Evolutionary conservation across 2,329 filamentous ascomycete species (phyloP).

Genomic region (Clonostachys sp.): DNA sequence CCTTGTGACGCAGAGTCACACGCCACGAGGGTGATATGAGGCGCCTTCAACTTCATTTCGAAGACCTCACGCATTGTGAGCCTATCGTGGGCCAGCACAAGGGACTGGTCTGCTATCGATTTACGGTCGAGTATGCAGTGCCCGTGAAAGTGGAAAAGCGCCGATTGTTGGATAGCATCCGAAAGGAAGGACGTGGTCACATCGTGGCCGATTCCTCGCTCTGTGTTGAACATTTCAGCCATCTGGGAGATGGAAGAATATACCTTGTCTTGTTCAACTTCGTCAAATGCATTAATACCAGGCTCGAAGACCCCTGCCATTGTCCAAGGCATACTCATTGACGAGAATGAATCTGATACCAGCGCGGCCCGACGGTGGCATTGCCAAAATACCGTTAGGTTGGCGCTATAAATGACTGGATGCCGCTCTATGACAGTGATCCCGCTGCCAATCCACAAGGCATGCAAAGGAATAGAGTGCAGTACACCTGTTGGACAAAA

Average conservation of each 20-base stretch:
- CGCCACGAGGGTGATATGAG: constrained; percentile 1
- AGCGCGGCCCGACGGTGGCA: constrained; percentile 1
- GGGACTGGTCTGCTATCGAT: not conserved
- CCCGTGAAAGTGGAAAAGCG: constrained; percentile 1
- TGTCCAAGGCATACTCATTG: not conserved
- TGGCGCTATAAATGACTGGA: constrained; percentile 3
- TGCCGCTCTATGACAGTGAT: constrained; percentile 1
- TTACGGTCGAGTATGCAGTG: constrained; percentile 1
- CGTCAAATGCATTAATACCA: not conserved
- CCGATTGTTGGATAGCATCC: not conserved
- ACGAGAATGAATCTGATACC: too few species aligned
- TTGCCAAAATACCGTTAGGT: constrained; percentile 1
- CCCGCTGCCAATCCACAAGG: not conserved
- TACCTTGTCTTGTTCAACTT: not conserved
- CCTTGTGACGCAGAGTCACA: constrained; percentile 1
- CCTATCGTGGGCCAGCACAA: not conserved
- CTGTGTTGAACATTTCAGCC: not conserved
- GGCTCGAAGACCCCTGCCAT: not conserved
- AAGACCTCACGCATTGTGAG: not conserved
- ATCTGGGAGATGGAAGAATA: not conserved
- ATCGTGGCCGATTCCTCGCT: not conserved
- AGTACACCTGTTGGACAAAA: constrained; percentile 2
- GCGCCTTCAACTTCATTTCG: not conserved
- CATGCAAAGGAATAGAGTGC: constrained; percentile 3
- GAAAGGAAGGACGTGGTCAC: not conserved